A percentile compares a stretch with the other conserved stretches of the same genome.
Evolutionary conservation across 2,329 filamentous ascomycete species (phyloP).

Genomic region (Fusarium camptoceras): DNA sequence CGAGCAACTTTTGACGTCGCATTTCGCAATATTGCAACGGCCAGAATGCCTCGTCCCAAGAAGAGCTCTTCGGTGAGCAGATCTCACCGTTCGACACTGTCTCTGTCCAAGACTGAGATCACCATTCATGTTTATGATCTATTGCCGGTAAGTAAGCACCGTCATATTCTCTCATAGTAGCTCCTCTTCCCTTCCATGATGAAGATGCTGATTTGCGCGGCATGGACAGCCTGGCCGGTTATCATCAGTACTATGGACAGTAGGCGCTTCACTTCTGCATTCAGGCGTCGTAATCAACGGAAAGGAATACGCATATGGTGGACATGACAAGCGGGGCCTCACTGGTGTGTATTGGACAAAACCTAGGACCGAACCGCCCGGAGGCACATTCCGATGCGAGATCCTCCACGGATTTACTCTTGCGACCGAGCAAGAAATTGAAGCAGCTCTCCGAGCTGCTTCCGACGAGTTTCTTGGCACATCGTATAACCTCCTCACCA

Average conservation of each 20-base stretch:
- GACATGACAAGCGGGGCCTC: conserved; percentile 75
- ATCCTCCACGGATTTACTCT: conserved; percentile 85
- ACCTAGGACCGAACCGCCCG: conserved; percentile 77
- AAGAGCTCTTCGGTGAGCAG: conserved; percentile 48
- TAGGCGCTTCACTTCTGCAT: conserved; percentile 83
- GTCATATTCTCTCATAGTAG: conserved; percentile 1
- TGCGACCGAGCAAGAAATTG: conserved; percentile 75
- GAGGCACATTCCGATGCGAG: conserved; percentile 79
- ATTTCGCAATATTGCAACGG: conserved; percentile 19
- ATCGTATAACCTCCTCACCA: conserved; percentile 82
- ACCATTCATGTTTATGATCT: conserved; percentile 83
- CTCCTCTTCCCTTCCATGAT: conserved; percentile 12
- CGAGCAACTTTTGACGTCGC: conserved; percentile 44
- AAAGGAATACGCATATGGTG: conserved; percentile 86
- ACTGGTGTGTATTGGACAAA: conserved; percentile 88
- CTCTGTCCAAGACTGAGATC: conserved; percentile 78
- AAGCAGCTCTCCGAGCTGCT: conserved; percentile 73
- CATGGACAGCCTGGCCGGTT: conserved; percentile 73
- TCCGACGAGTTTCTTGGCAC: conserved; percentile 80
- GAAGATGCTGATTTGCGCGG: conserved; percentile 26
- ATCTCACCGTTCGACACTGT: conserved; percentile 73
- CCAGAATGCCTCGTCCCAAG: conserved; percentile 47
- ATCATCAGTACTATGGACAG: conserved; percentile 80
- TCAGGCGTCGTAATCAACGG: conserved; percentile 85
- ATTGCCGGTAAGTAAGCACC: conserved; percentile 67